Percentiles rank a stretch among this genome's conserved stretches.
Evolutionary conservation across 176 grass and related monocot species (phyloP).

Genomic region (Raddia distichophylla): DNA sequence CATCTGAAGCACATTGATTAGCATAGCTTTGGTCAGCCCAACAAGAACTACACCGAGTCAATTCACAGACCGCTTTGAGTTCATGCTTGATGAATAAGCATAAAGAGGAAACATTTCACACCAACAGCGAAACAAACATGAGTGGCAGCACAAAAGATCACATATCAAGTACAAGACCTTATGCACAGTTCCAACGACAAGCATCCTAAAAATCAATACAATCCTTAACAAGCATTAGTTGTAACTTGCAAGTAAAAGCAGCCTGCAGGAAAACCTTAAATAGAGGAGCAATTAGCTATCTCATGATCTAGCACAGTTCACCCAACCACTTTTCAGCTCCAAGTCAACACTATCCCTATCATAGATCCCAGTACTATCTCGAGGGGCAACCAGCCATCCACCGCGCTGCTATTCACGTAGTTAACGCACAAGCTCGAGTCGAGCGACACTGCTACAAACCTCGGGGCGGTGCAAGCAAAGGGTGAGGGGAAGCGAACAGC

Average conservation of each 20-base stretch:
- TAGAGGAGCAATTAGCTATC: neutral
- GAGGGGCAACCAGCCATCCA: neutral
- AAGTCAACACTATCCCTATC: slow-evolving; percentile 37
- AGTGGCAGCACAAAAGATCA: neutral
- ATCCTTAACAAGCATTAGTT: neutral
- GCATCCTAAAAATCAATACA: neutral
- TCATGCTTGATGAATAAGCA: neutral
- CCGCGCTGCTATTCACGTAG: neutral
- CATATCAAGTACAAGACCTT: neutral
- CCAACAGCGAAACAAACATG: neutral
- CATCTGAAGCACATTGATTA: slow-evolving; percentile 6
- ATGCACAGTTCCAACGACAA: neutral
- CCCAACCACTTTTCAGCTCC: neutral
- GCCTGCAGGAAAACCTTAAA: neutral
- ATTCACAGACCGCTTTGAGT: neutral
- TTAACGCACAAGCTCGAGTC: neutral
- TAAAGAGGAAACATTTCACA: neutral
- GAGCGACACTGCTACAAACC: slow-evolving; percentile 15
- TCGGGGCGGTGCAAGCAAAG: neutral
- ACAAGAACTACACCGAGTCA: neutral
- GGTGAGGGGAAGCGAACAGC: neutral
- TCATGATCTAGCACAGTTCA: neutral
- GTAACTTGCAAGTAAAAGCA: slow-evolving; percentile 9
- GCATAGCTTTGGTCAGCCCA: neutral
- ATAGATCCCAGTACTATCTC: slow-evolving; percentile 39